A percentile compares a stretch with the other conserved stretches of the same genome.
Conservation (phyloP, 495 filamentous ascomycete species). For the Glonium stellatum region DNA sequence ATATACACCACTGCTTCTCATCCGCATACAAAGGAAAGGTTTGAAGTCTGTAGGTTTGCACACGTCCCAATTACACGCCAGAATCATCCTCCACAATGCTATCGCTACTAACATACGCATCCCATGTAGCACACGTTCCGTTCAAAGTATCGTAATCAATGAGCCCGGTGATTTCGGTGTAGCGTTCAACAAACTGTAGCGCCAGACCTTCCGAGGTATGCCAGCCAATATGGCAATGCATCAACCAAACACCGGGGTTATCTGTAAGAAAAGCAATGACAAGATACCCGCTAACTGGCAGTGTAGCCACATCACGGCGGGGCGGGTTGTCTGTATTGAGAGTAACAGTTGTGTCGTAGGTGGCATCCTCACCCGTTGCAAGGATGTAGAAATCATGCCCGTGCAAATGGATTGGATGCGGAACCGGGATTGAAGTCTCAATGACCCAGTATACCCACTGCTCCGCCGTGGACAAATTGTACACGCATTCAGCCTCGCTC, state of each 20-base stretch:
- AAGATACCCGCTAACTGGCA: constrained; percentile 27
- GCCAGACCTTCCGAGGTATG: constrained; percentile 22
- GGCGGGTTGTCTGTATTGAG: constrained; percentile 30
- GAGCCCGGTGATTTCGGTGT: constrained; percentile 13
- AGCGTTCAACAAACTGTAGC: constrained; percentile 19
- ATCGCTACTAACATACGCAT: constrained; percentile 4
- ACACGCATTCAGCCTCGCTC: constrained; percentile 1
- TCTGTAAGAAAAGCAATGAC: constrained; percentile 31
- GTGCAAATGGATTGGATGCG: constrained; percentile 34
- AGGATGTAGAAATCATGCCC: constrained; percentile 34
- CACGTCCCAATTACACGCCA: constrained; percentile 11
- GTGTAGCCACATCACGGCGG: constrained; percentile 29
- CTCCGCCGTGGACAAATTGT: not conserved
- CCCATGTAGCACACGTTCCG: constrained; percentile 13
- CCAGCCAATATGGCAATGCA: constrained; percentile 36
- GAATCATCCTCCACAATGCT: constrained; percentile 20
- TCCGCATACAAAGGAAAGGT: no score
- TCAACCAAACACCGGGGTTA: constrained; percentile 29
- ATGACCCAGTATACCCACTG: constrained; percentile 21
- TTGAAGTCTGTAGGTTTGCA: not conserved
- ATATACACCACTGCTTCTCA: no score
- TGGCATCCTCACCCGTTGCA: constrained; percentile 15
- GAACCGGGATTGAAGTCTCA: constrained; percentile 22
- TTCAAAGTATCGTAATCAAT: constrained; percentile 6
- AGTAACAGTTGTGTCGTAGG: constrained; percentile 14